Base-by-base conservation (phyloP, 768 basidiomycete species). In the Amanita rubescens region DNA sequence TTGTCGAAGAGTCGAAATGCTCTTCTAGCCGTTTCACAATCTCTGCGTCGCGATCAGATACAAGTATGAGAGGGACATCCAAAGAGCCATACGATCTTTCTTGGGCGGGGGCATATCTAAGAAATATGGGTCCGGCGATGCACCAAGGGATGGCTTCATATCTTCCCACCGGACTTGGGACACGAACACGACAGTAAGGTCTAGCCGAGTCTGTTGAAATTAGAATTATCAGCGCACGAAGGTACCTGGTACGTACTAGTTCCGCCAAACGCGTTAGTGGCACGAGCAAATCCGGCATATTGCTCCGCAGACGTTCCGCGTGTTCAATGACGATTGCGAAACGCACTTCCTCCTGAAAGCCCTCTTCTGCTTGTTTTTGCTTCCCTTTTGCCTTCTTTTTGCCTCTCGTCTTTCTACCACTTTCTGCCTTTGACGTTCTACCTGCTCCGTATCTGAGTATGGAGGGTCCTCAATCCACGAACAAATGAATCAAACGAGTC, bases 211-310 rank as follows among this genome's bases (percentile, higher is more conserved):
- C 88, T 90, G 34, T 44, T 35, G 19, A 27, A 2, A 15, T 47
- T 5, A 41, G n/a, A 14, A 44, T 32, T 34, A 33, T 33, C 14
- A 24, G 12, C 5, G 17, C 30, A 12, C 34, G 7, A 24, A 20
- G 35, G 51, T 14, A 38, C 12, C 58, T 19, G 15, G 55, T 15
- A 60, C 79, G 55, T 57, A 90, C 90, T 65, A 91, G 62, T 61
- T 92, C 90, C 3, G 79, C 70, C 25, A 92, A 69, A 47, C 88
- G 77, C 14, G 86, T 77, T 30, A 92, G 64, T 35, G 90, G 86
- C 9, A 87, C 81, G 1, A 90, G 52, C 1, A 90, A 62, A 24
- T 87, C 84, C 2, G 86, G 79, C 46, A 87, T 68, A 15, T 63
- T 70, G 27, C 83, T 82, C 56, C 73, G 79, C 55, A 91, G 65